A percentile compares a stretch with the other conserved stretches of the same genome.
These are phyloP conservation scores for Trichoderma atrobrunneum DNA, from an alignment of 2,329 filamentous ascomycete genomes.

Conservation along the genomic window DNA sequence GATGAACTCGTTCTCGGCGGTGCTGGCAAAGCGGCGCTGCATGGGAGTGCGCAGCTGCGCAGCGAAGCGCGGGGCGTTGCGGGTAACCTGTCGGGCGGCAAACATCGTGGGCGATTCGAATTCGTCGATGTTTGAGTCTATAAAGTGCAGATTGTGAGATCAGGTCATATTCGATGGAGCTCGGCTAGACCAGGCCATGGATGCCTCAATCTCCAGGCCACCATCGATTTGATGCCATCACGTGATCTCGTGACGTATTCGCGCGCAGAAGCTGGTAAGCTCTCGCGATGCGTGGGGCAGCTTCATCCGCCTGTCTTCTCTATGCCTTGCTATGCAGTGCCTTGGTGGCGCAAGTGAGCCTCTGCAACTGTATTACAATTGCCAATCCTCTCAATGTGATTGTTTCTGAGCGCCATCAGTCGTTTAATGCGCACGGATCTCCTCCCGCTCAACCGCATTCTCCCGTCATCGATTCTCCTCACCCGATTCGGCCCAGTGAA, in stretches of 20 bases:
- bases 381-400: not conserved
- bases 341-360: not conserved
- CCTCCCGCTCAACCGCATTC: not conserved
- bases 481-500: not conserved
- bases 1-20: constrained; percentile 87
- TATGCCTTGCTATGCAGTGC: not conserved
- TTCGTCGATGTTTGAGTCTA: constrained; percentile 27
- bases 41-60: constrained; percentile 57
- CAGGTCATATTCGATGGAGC: constrained; percentile 35
- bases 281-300: not conserved
- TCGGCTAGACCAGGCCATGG: constrained; percentile 33
- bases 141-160: constrained; percentile 31
- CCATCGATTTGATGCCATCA: constrained; percentile 21
- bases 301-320: not conserved
- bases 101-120: constrained; percentile 52
- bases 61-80: constrained; percentile 60
- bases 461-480: not conserved
- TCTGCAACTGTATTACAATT: not conserved
- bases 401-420: not conserved
- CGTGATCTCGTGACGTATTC: constrained; percentile 32
- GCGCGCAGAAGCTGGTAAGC: constrained; percentile 17
- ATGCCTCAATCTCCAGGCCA: constrained; percentile 35
- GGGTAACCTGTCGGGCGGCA: constrained; percentile 59
- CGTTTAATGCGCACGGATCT: not conserved
- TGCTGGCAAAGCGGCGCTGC: constrained; percentile 71